Base-by-base conservation (phyloP, 2,329 filamentous ascomycete genomes). In the Phaeosphaeriaceae sp. region DNA sequence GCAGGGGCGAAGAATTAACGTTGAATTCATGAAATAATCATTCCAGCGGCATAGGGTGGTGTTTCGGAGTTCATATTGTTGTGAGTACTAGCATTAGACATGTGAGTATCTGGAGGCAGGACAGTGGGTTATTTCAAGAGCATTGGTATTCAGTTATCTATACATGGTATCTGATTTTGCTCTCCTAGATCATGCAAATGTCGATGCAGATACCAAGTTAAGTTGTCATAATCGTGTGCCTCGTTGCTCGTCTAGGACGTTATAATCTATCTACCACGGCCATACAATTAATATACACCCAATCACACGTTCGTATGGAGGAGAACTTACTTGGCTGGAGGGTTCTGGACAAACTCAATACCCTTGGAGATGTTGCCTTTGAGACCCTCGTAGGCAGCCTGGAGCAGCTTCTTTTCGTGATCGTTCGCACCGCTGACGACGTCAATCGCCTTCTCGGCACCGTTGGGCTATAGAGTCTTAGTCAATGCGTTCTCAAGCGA, bases 351-450 rank as follows among this genome's bases (percentile, higher is more conserved):
- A 74, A 97, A 99, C 73, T 87, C 85, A 72, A 97, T 81, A 73
- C 94, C 94, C 86, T 97, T 97, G 71, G 85, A 79, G 74, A 99
- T 96, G 81, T 97, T 97, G 79, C 85, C 87, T 82, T 92, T 89
- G 57, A 97, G 85, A 62, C 88, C 93, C 65, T 84, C 81, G 73
- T 89, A 83, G 74, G 83, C 85, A 70, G 85, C 87, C 67, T 88
- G 81, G 67, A 97, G 83, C 60, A 97, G 86, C 69, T 83, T 85
- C 87, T 96, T 89, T 85, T 97, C 94, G 79, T 91, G 86, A 39
- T 91, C 88, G 71, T 88, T 91, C 70, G 92, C 85, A 58, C 82
- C 82, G 67, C 81, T 83, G 61, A 97, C 83, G 57, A 91, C 83
- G 78, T 97, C 91, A 70, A 83, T 81, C 65, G 86, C 91, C 81